Evolutionary conservation across 768 basidiomycete genomes (phyloP).

Genomic region (Leucogyrophana mollusca): DNA sequence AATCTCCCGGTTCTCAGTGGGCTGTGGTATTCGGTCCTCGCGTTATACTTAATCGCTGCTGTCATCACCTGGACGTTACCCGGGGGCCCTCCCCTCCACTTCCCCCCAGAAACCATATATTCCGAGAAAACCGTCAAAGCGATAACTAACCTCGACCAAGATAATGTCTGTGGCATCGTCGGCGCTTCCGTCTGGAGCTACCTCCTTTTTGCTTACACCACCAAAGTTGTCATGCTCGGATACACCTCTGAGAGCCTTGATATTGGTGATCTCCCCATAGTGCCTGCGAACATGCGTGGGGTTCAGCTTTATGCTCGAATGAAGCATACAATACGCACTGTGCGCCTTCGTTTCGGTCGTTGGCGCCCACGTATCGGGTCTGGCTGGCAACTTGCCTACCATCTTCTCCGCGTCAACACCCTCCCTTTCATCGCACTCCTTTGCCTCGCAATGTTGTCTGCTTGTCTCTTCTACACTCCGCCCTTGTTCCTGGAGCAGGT

Average conservation of each 20-base stretch:
- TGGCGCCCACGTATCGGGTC: conserved; percentile 63
- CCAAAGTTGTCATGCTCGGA: conserved; percentile 84
- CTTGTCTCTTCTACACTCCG: conserved; percentile 64
- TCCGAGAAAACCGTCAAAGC: conserved; percentile 62
- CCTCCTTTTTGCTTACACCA: conserved; percentile 86
- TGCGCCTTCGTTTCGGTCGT: conserved; percentile 49
- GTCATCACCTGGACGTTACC: conserved; percentile 52
- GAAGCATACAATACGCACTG: conserved; percentile 51
- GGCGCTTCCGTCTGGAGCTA: conserved; percentile 43
- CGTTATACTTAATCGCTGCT: conserved; percentile 46
- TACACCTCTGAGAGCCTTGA: conserved; percentile 72
- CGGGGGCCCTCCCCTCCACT: conserved; percentile 73
- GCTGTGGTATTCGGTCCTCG: conserved; percentile 55
- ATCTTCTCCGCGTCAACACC: conserved; percentile 57
- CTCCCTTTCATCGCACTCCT: conserved; percentile 40
- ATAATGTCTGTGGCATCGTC: conserved; percentile 69
- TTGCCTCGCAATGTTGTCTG: conserved; percentile 52
- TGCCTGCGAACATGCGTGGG: conserved; percentile 71
- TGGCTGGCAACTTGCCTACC: conserved; percentile 64
- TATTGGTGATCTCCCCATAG: conserved; percentile 84
- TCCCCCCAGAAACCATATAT: conserved; percentile 72
- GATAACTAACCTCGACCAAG: conserved; percentile 58
- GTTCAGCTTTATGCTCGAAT: conserved; percentile 63
- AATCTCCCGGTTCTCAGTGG: conserved; percentile 20
- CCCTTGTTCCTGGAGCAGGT: conserved; percentile 61